These are phyloP conservation scores for Termitomyces heimii DNA, from an alignment of 768 basidiomycete species.

Conservation along the genomic window DNA sequence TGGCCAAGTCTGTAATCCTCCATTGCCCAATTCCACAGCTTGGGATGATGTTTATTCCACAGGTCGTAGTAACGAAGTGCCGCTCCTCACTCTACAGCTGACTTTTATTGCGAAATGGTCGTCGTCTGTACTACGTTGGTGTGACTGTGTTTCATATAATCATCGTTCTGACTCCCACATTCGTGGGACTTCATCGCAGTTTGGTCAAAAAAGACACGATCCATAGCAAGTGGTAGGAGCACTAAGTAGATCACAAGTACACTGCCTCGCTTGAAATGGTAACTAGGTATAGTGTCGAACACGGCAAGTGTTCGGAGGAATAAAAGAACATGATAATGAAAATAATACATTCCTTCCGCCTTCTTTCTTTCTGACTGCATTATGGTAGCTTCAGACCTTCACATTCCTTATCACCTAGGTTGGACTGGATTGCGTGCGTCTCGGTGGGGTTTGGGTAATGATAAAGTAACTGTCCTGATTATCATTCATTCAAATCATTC, in stretches of 20 bases:
- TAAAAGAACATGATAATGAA: not conserved
- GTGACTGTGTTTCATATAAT: not conserved
- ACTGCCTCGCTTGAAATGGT: not conserved
- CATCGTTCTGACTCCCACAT: not conserved
- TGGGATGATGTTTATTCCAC: not conserved
- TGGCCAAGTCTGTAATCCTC: not conserved
- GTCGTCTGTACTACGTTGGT: not conserved
- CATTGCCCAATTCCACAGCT: not conserved
- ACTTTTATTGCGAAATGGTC: too few species aligned
- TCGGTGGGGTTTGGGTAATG: not conserved
- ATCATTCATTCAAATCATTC: not conserved
- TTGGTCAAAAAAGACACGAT: not conserved
- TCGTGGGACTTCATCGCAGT: not conserved
- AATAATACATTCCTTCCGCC: not conserved
- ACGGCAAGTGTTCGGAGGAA: not conserved
- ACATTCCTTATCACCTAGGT: not conserved
- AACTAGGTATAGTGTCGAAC: not conserved
- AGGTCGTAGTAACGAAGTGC: not conserved
- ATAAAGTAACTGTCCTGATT: not conserved
- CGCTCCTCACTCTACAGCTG: not conserved
- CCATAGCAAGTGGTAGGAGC: not conserved
- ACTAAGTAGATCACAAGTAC: not conserved
- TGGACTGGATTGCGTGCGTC: not conserved
- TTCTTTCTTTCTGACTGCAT: not conserved
- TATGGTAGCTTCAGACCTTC: not conserved